Base-by-base conservation (phyloP, 148 eudicot species). In the Dysphania ambrosioides region DNA sequence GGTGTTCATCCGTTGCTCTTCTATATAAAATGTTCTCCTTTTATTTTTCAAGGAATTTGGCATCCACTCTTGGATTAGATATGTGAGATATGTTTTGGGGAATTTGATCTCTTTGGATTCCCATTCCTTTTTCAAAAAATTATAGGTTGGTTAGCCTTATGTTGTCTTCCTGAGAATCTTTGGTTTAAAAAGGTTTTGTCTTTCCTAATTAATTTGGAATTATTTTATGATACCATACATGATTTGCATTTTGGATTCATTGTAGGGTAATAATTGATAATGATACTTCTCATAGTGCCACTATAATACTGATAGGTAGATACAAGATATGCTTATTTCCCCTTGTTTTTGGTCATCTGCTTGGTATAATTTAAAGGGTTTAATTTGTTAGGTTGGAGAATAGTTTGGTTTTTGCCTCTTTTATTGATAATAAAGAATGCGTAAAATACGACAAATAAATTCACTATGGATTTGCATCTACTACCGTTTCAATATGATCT, bases 161-260 rank as follows among this genome's bases (percentile, higher is more conserved):
- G 78, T 73, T 79, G 81, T 73, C 74, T 74, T 73, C 27, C 29
- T 68, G 49, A 21, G 82, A 79, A 79, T 79, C 82, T 74, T 74
- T 73, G 49, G 63, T 53, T 51, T 79, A 79, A 61, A 74, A 73
- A 42, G 70, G 73, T 42, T 68, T 79, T 40, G 41, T 70, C 78
- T 63, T 79, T 79, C 65, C 63, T 74, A 60, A 64, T 42, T 68
- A 74, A 74, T 27, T 77, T 78, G 61, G 38, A 42, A 68, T 74
- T 74, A 63, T 74, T 70, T 70, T 70, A 29, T 70, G 56, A 18
- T 61, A 70, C 38, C 26, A 24, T 70, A 79, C 67, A 75, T 63
- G 75, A 41, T 69, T 62, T 58, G 75, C 23, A 70, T 74, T 79
- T 69, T 75, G 70, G 70, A 74, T 68, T 61, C 24, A 7, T 30